Evolutionary conservation across 2,329 filamentous ascomycete genomes (phyloP).

Genomic region (Grosmannia serpens): DNA sequence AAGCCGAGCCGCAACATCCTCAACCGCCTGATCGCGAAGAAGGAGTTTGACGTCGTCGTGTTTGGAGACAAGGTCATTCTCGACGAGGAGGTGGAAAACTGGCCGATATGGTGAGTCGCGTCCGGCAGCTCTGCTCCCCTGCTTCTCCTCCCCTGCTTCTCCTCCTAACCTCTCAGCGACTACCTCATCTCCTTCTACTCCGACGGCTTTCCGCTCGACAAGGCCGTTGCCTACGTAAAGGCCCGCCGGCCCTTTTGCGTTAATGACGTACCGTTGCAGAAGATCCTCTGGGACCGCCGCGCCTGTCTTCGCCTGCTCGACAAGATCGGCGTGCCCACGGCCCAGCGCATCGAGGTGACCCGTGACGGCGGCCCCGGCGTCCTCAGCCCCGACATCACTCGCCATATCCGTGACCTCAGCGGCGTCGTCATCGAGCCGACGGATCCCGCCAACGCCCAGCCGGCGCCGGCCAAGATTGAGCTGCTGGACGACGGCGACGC

Average conservation of each 20-base stretch:
- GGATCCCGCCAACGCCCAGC: slow-evolving; percentile 39
- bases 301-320: slow-evolving; percentile 82
- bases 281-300: slow-evolving; percentile 89
- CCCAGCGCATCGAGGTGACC: slow-evolving; percentile 78
- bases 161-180: slow-evolving; percentile 40
- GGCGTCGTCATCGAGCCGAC: slow-evolving; percentile 64
- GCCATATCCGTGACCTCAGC: slow-evolving; percentile 69
- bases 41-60: slow-evolving; percentile 91
- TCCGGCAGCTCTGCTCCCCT: not conserved
- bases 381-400: slow-evolving; percentile 66
- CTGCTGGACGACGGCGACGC: slow-evolving; percentile 85
- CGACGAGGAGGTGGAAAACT: slow-evolving; percentile 92
- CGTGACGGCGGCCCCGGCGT: slow-evolving; percentile 80
- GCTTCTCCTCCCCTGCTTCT: not conserved
- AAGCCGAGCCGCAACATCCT: slow-evolving; percentile 95
- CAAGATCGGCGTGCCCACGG: slow-evolving; percentile 79
- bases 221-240: slow-evolving; percentile 91
- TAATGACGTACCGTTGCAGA: slow-evolving; percentile 95
- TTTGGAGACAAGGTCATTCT: slow-evolving; percentile 99
- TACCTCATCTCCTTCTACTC: slow-evolving; percentile 98
- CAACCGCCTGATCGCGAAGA: slow-evolving; percentile 78
- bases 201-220: slow-evolving; percentile 91
- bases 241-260: slow-evolving; percentile 93
- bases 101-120: slow-evolving; percentile 69
- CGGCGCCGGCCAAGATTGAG: slow-evolving; percentile 57